phyloP scores from a whole-genome alignment of 2,329 filamentous ascomycete species.

The Fusarium siculi region DNA sequence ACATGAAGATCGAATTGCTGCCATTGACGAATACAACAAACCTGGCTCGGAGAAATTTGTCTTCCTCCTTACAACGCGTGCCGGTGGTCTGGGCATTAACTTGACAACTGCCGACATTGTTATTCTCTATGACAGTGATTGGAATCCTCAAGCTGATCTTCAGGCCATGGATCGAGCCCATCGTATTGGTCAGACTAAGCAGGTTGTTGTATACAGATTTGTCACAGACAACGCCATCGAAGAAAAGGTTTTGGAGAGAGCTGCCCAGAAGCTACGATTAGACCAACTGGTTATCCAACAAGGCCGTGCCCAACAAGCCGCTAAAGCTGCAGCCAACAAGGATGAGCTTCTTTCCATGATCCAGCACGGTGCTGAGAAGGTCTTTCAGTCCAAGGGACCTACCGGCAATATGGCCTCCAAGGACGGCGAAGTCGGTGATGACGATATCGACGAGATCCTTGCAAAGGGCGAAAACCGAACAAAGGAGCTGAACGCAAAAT shows the following conservation, averaged over 20 bases:
- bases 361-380: conserved; percentile 95
- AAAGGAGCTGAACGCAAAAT: conserved; percentile 89
- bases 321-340: conserved; percentile 92
- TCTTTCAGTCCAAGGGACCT: conserved; percentile 81
- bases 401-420: conserved; percentile 69
- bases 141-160: conserved; percentile 98
- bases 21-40: conserved; percentile 99
- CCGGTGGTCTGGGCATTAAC: conserved; percentile 96
- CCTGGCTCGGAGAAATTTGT: conserved; percentile 95
- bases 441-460: conserved; percentile 91
- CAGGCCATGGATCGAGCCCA: conserved; percentile 99
- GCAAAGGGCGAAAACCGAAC: conserved; percentile 89
- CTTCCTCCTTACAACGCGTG: conserved; percentile 93
- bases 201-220: conserved; percentile 95
- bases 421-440: conserved; percentile 76
- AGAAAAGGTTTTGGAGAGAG: conserved; percentile 96
- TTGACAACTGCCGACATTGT: conserved; percentile 95
- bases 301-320: conserved; percentile 89
- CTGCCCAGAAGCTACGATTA: conserved; percentile 93
- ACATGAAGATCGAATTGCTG: conserved; percentile 96
- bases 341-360: conserved; percentile 98
- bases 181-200: conserved; percentile 98
- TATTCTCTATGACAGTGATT: conserved; percentile 96
- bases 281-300: conserved; percentile 99
- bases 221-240: conserved; percentile 98